phyloP scores from a whole-genome alignment of 768 basidiomycete species.

The Gymnopilus junonius region DNA sequence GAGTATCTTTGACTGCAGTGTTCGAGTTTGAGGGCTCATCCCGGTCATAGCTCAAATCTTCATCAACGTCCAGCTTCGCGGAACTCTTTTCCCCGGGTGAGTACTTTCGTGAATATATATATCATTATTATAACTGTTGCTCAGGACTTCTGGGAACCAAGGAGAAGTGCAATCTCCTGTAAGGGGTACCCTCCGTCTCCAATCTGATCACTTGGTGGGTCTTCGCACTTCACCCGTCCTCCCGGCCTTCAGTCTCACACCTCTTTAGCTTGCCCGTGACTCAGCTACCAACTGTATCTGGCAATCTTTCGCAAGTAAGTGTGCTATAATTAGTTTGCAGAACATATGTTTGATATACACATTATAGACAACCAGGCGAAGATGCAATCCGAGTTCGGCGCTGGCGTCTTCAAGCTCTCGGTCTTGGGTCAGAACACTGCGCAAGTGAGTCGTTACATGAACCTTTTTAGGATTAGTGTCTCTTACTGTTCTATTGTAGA shows the following conservation, averaged over 20 bases:
- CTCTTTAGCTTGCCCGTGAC: conserved; percentile 36
- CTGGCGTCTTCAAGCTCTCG: conserved; percentile 49
- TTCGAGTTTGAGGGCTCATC: neutral
- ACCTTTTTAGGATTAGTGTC: no score
- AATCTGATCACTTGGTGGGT: conserved; percentile 42
- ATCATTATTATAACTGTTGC: conserved; percentile 19
- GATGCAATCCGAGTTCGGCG: conserved; percentile 38
- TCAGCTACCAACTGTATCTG: conserved; percentile 49
- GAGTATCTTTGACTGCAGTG: neutral
- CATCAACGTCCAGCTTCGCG: conserved; percentile 48
- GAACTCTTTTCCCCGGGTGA: conserved; percentile 43
- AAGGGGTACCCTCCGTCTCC: conserved; percentile 44
- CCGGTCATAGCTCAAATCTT: conserved; percentile 43
- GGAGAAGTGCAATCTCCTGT: conserved; percentile 44
- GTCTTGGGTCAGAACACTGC: conserved; percentile 43
- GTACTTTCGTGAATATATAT: neutral
- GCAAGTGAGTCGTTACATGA: neutral
- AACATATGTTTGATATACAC: neutral
- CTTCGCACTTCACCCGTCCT: neutral
- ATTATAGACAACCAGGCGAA: conserved; percentile 33
- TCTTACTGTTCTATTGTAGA: neutral
- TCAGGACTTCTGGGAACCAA: conserved; percentile 34
- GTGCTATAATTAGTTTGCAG: neutral
- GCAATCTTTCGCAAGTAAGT: conserved; percentile 46
- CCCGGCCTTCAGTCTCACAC: neutral